These are phyloP conservation scores for Mucuna pruriens DNA, from an alignment of 306 rosid genomes.

Conservation along the genomic window DNA sequence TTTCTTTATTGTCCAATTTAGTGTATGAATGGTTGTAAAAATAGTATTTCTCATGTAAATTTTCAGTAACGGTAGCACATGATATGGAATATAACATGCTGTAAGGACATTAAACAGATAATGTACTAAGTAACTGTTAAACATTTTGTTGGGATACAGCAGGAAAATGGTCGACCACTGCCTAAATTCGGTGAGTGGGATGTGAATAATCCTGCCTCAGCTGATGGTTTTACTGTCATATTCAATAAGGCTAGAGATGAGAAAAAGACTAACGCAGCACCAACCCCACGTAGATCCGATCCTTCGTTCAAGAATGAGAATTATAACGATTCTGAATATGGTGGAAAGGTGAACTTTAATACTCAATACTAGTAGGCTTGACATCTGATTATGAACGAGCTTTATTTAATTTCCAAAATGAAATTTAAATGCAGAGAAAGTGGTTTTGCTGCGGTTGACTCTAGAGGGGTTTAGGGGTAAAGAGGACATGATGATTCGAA, in stretches of 20 bases:
- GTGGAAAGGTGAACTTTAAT: slow-evolving; percentile 51
- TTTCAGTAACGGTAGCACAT: background rate
- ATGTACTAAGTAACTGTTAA: background rate
- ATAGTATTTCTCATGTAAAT: too few relatives aligned
- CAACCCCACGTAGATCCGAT: slow-evolving; percentile 48
- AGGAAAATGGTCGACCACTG: slow-evolving; percentile 66
- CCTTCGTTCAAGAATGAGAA: slow-evolving; percentile 34
- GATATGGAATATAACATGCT: background rate
- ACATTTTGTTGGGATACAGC: slow-evolving; percentile 37
- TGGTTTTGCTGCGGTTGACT: slow-evolving; percentile 86
- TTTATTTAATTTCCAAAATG: slow-evolving; percentile 28
- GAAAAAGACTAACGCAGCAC: slow-evolving; percentile 73
- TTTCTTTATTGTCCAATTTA: too few relatives aligned
- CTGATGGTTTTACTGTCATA: slow-evolving; percentile 87
- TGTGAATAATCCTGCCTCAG: slow-evolving; percentile 85
- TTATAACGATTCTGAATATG: slow-evolving; percentile 30
- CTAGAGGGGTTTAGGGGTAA: slow-evolving; percentile 20
- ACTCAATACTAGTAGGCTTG: too few relatives aligned
- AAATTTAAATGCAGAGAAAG: slow-evolving; percentile 61
- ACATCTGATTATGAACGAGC: too few relatives aligned
- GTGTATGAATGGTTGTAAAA: too few relatives aligned
- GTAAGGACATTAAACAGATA: background rate
- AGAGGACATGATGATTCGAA: background rate
- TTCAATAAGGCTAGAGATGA: slow-evolving; percentile 90
- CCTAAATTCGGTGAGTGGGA: slow-evolving; percentile 97